Percentiles rank a stretch among this genome's conserved stretches.
These are phyloP conservation scores for Monilinia fructigena DNA, from an alignment of 2,329 filamentous ascomycete genomes.

Conservation along the genomic window DNA sequence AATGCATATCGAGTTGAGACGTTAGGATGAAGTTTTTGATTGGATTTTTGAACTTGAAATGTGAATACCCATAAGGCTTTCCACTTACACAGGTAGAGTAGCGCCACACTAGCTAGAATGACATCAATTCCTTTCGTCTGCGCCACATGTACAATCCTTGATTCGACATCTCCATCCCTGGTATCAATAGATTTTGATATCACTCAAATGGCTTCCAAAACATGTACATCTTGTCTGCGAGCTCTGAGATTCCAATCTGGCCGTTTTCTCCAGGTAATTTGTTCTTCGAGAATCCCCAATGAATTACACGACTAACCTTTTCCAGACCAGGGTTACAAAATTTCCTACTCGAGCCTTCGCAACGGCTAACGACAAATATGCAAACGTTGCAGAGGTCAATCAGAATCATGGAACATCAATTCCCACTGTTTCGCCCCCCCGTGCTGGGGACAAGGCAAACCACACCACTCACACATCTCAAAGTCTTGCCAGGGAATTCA, in stretches of 20 bases:
- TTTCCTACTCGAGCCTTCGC: constrained; percentile 31
- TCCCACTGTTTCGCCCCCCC: constrained; percentile 27
- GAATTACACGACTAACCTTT: constrained; percentile 22
- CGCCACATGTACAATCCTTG: no score
- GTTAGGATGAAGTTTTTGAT: no score
- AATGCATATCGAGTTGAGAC: no score
- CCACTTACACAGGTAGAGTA: no score
- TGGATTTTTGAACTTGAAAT: no score
- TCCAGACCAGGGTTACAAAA: constrained; percentile 17
- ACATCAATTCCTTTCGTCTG: neutral
- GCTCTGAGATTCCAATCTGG: constrained; percentile 31
- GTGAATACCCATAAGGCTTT: no score
- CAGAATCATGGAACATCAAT: constrained; percentile 29
- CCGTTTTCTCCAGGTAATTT: constrained; percentile 27
- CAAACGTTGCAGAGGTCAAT: constrained; percentile 29
- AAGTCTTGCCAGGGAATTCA: constrained; percentile 24
- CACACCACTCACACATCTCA: constrained; percentile 3
- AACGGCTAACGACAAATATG: constrained; percentile 34
- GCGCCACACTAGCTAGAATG: neutral
- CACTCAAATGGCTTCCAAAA: constrained; percentile 32
- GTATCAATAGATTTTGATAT: neutral
- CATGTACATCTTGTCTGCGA: constrained; percentile 37
- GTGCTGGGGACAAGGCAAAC: constrained; percentile 24
- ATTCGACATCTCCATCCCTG: neutral
- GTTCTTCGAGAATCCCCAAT: neutral